phyloP scores from a whole-genome alignment of 148 eudicot genomes.

The Arctostaphylos glauca region DNA sequence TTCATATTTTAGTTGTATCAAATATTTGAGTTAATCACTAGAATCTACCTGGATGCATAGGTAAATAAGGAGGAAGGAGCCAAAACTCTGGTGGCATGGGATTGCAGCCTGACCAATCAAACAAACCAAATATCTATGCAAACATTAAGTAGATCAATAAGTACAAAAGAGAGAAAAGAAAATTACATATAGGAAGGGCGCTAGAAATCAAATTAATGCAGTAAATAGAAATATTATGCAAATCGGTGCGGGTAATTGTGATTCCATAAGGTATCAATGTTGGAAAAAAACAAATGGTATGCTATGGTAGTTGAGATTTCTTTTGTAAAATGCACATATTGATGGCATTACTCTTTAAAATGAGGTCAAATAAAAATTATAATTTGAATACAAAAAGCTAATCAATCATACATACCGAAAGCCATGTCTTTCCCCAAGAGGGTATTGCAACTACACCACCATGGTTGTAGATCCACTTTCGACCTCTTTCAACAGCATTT shows the following conservation, averaged over 20 bases:
- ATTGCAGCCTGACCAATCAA: constrained; percentile 42
- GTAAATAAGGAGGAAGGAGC: constrained; percentile 36
- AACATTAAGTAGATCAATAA: neutral
- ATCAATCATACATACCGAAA: neutral
- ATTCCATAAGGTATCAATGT: too few species aligned
- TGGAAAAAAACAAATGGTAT: too few species aligned
- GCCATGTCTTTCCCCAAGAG: constrained; percentile 30
- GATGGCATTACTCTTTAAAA: neutral
- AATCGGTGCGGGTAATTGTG: too few species aligned
- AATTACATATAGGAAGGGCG: neutral
- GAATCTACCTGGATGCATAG: constrained; percentile 37
- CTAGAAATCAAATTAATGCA: too few species aligned
- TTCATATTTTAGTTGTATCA: neutral
- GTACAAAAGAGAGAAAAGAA: neutral
- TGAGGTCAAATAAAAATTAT: neutral
- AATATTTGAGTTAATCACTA: neutral
- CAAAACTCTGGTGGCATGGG: constrained; percentile 48
- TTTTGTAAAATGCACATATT: neutral
- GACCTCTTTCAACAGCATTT: constrained; percentile 19
- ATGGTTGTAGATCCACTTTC: constrained; percentile 22
- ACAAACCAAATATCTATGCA: constrained; percentile 38
- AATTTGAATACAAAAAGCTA: neutral
- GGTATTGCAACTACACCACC: constrained; percentile 21
- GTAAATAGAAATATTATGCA: too few species aligned
- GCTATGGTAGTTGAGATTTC: neutral